Conservation (phyloP, 2,329 filamentous ascomycete species). For the Huntiella abstrusa region DNA sequence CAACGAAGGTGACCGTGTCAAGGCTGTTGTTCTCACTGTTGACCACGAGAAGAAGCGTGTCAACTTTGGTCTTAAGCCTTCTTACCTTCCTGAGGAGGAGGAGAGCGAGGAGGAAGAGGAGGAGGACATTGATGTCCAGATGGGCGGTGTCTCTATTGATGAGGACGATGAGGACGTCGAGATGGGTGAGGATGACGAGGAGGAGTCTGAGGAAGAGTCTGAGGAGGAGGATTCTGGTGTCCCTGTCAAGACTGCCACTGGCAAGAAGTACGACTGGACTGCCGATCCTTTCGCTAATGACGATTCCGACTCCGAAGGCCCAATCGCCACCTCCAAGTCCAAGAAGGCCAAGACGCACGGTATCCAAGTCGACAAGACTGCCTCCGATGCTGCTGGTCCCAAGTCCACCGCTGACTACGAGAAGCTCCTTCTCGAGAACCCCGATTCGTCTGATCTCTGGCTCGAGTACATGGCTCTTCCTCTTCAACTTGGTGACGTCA, state of each 20-base stretch:
- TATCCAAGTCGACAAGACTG: constrained; percentile 74
- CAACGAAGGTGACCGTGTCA: constrained; percentile 78
- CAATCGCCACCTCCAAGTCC: constrained; percentile 55
- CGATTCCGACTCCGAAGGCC: constrained; percentile 27
- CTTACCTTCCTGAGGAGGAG: constrained; percentile 53
- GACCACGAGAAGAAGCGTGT: constrained; percentile 59
- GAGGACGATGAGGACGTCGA: constrained; percentile 21
- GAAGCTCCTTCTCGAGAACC: constrained; percentile 74
- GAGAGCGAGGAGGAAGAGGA: constrained; percentile 28
- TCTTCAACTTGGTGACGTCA: constrained; percentile 73
- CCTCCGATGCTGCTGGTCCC: constrained; percentile 78
- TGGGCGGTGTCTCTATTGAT: constrained; percentile 25
- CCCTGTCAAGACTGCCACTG: constrained; percentile 20
- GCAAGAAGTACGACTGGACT: constrained; percentile 80
- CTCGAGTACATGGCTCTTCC: constrained; percentile 98
- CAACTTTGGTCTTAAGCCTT: constrained; percentile 82
- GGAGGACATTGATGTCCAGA: constrained; percentile 30
- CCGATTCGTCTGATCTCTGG: constrained; percentile 87
- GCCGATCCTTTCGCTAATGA: constrained; percentile 47
- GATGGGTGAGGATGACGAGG: constrained; percentile 19
- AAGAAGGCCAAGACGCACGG: constrained; percentile 33
- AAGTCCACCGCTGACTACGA: constrained; percentile 87
- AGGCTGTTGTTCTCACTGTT: constrained; percentile 70
- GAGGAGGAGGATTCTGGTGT: constrained; percentile 22
- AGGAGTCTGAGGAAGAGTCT: constrained; percentile 22